phyloP scores from a whole-genome alignment of 2,329 filamentous ascomycete species.

The Taxawa tesnikishii region DNA sequence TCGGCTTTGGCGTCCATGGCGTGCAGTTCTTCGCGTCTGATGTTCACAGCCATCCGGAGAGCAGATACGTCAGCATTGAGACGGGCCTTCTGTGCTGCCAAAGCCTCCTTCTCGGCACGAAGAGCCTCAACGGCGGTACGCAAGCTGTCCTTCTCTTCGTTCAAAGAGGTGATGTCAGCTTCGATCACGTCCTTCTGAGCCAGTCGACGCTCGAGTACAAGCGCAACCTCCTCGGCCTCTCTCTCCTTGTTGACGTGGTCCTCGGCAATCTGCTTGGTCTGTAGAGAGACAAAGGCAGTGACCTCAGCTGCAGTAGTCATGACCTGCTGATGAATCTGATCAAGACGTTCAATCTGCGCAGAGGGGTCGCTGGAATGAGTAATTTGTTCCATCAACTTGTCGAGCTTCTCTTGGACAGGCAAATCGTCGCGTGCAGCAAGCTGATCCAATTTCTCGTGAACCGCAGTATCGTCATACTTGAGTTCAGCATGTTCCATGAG shows the following conservation, averaged over 20 bases:
- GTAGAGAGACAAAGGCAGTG: constrained; percentile 64
- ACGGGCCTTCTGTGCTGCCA: constrained; percentile 65
- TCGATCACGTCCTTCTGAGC: constrained; percentile 51
- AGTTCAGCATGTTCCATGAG: constrained; percentile 21
- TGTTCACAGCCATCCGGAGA: constrained; percentile 76
- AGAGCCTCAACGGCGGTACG: constrained; percentile 44
- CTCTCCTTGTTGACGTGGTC: constrained; percentile 70
- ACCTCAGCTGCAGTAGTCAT: constrained; percentile 74
- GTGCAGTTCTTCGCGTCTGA: constrained; percentile 82
- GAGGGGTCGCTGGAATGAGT: constrained; percentile 57
- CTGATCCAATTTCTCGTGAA: constrained; percentile 46
- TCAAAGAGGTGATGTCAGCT: constrained; percentile 31
- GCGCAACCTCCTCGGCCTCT: constrained; percentile 64
- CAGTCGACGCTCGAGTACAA: constrained; percentile 67
- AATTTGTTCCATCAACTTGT: constrained; percentile 48
- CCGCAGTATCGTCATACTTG: constrained; percentile 52
- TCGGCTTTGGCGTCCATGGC: constrained; percentile 86
- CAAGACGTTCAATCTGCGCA: constrained; percentile 66
- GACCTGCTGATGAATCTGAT: constrained; percentile 81
- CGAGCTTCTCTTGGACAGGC: constrained; percentile 29
- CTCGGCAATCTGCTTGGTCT: constrained; percentile 61
- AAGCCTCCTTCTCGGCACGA: constrained; percentile 58
- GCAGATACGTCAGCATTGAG: constrained; percentile 79
- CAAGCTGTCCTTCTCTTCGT: constrained; percentile 33
- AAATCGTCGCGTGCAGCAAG: constrained; percentile 24